phyloP scores from a whole-genome alignment of 2,329 filamentous ascomycete genomes.

The Coniochaeta sp. region DNA sequence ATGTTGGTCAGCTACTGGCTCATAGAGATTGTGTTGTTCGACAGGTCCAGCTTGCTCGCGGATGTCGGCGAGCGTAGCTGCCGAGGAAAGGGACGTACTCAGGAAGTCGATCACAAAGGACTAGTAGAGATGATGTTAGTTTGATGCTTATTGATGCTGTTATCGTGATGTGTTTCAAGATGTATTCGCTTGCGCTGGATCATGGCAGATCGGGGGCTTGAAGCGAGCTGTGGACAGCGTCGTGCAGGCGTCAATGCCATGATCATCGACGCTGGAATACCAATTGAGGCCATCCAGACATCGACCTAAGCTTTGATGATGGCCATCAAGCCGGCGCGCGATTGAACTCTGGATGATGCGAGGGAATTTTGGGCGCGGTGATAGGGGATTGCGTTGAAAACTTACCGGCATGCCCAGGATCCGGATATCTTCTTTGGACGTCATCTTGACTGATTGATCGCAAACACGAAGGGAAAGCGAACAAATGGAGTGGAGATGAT shows the following conservation, averaged over 20 bases:
- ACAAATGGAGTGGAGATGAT: constrained; percentile 61
- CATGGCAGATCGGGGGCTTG: not conserved
- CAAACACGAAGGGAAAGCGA: constrained; percentile 34
- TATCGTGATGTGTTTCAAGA: constrained; percentile 1
- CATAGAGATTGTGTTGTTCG: not conserved
- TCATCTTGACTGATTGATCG: constrained; percentile 45
- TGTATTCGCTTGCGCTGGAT: not conserved
- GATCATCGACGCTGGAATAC: constrained; percentile 6
- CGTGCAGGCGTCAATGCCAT: constrained; percentile 5
- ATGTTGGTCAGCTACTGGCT: not conserved
- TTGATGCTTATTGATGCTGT: not conserved
- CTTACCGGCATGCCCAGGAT: constrained; percentile 64
- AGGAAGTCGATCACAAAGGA: constrained; percentile 97
- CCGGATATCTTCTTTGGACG: constrained; percentile 45
- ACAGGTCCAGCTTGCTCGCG: constrained; percentile 9
- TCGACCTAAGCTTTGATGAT: not conserved
- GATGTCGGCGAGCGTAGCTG: not conserved
- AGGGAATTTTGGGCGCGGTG: constrained; percentile 21
- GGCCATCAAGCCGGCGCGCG: not conserved
- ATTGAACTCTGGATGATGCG: constrained; percentile 11
- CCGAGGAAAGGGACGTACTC: constrained; percentile 63
- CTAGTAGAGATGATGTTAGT: constrained; percentile 42
- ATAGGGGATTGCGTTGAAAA: too few species aligned
- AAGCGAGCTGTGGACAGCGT: not conserved
- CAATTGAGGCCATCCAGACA: not conserved